A percentile compares a stretch with the other conserved stretches of the same genome.
Evolutionary conservation across 257 asterid genomes (phyloP).

Genomic region (Solanum virginianum): DNA sequence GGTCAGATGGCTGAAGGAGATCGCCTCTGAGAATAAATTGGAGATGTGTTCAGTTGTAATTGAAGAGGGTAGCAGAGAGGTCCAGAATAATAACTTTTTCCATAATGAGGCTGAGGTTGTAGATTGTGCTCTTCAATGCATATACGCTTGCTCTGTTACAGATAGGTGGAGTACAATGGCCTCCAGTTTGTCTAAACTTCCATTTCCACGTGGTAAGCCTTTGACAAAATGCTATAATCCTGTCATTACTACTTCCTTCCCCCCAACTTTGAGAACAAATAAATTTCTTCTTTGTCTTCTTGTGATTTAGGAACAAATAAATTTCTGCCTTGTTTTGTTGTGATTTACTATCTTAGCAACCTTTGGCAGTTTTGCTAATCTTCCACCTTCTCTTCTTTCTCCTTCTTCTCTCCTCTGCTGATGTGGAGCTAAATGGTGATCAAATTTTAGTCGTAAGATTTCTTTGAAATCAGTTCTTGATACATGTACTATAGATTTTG

Average conservation of each 20-base stretch:
- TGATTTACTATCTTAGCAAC: background rate
- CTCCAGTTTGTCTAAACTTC: constrained; percentile 65
- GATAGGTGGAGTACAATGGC: constrained; percentile 86
- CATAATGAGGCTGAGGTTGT: constrained; percentile 54
- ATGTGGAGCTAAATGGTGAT: background rate
- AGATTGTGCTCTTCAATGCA: constrained; percentile 77
- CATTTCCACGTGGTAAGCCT: constrained; percentile 48
- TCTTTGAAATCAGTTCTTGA: background rate
- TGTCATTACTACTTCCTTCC: background rate
- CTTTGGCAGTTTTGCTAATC: background rate
- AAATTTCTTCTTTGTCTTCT: background rate
- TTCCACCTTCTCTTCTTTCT: background rate
- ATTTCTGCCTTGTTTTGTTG: background rate
- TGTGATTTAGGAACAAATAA: background rate
- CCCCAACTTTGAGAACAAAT: background rate
- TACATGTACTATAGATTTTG: background rate
- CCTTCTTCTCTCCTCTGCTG: background rate
- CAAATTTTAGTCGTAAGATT: background rate
- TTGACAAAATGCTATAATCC: constrained; percentile 1
- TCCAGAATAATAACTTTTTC: constrained; percentile 37
- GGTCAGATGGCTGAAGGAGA: constrained; percentile 82
- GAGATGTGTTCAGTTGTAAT: constrained; percentile 59
- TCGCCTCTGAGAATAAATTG: constrained; percentile 57
- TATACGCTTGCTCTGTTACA: constrained; percentile 65
- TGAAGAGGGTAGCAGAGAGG: constrained; percentile 65